These are phyloP conservation scores for Fusarium tuaranense DNA, from an alignment of 2,329 filamentous ascomycete genomes.

Conservation along the genomic window DNA sequence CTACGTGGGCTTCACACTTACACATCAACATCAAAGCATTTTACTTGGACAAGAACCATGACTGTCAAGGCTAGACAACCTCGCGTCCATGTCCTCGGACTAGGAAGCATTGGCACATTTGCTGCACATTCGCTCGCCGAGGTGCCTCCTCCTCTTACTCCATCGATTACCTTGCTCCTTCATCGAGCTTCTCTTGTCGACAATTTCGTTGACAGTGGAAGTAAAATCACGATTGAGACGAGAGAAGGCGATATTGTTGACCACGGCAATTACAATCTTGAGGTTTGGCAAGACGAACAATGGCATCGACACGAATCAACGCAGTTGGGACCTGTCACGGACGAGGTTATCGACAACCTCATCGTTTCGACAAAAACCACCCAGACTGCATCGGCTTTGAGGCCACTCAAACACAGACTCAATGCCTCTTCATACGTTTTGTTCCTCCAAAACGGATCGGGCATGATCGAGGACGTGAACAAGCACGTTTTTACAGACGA, in stretches of 20 bases:
- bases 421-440: not conserved
- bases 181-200: not conserved
- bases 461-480: not conserved
- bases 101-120: not conserved
- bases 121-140: not conserved
- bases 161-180: not conserved
- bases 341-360: not conserved
- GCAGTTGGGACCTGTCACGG: not conserved
- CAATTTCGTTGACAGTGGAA: not conserved
- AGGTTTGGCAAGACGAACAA: not conserved
- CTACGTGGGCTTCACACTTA: not conserved
- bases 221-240: not conserved
- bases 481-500: not conserved
- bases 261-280: not conserved
- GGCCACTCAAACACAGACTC: not conserved
- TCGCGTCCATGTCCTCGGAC: not conserved
- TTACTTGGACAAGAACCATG: not conserved
- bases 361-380: not conserved
- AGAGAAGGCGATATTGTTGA: not conserved
- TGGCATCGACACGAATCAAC: not conserved
- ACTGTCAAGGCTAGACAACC: not conserved
- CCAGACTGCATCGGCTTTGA: not conserved
- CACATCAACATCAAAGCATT: not conserved
- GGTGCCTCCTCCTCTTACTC: not conserved
- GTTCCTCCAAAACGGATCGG: not conserved